Conservation (phyloP, 2,329 filamentous ascomycete species). For the Fusarium floridanum region DNA sequence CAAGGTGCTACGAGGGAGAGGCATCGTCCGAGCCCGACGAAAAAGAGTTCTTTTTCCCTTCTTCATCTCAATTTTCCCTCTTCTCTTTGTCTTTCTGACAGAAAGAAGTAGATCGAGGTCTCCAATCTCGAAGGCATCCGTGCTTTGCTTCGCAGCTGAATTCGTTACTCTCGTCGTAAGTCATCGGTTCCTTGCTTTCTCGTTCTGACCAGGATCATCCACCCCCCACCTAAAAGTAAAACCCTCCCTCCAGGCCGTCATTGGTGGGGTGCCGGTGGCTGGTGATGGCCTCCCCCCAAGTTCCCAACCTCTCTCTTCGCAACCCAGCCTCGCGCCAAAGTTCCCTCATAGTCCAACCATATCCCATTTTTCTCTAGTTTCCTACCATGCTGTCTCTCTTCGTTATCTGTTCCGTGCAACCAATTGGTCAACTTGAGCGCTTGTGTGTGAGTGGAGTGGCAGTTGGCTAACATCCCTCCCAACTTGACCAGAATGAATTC, state of each 20-base stretch:
- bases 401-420: conserved; percentile 48
- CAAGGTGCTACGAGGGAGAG: neutral
- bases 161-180: conserved; percentile 26
- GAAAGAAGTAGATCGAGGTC: neutral
- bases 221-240: neutral
- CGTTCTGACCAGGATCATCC: conserved; percentile 15
- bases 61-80: conserved; percentile 22
- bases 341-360: conserved; percentile 50
- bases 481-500: conserved; percentile 54
- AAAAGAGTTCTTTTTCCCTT: conserved; percentile 23
- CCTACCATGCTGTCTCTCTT: conserved; percentile 49
- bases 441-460: conserved; percentile 49
- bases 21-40: conserved; percentile 25
- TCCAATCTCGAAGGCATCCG: neutral
- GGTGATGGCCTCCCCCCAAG: conserved; percentile 36
- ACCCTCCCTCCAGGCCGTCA: conserved; percentile 22
- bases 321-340: conserved; percentile 47
- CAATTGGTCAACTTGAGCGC: conserved; percentile 51
- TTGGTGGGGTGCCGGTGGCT: conserved; percentile 44
- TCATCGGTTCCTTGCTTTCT: conserved; percentile 19
- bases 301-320: conserved; percentile 41
- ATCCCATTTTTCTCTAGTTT: conserved; percentile 46
- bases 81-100: conserved; percentile 2
- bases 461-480: conserved; percentile 40
- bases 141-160: conserved; percentile 1